Conservation (phyloP, 352 stramenopile genomes). For the Phytophthora fragariaefolia region DNA sequence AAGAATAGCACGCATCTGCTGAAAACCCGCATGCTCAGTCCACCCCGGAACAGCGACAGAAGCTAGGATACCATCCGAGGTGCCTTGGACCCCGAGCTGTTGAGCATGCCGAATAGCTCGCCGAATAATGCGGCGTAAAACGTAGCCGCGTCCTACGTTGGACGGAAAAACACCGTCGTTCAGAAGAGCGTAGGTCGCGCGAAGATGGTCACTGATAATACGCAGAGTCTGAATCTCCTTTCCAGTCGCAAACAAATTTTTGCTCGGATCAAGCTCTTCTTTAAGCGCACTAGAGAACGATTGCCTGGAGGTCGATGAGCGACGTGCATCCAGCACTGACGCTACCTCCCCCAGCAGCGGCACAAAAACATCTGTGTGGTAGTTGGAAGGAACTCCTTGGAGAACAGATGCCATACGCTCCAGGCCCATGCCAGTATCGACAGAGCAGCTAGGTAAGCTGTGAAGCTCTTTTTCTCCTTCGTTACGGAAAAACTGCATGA, state of each 20-base stretch:
- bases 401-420: constrained; percentile 96
- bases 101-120: constrained; percentile 82
- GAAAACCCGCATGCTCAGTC: constrained; percentile 39
- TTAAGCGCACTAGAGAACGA: constrained; percentile 51
- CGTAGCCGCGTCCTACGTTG: constrained; percentile 96
- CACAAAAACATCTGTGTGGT: constrained; percentile 97
- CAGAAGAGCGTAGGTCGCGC: constrained; percentile 94
- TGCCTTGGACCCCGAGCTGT: constrained; percentile 55
- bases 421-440: constrained; percentile 98
- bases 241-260: constrained; percentile 52
- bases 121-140: constrained; percentile 95
- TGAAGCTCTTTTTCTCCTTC: constrained; percentile 76
- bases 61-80: constrained; percentile 44
- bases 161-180: constrained; percentile 95
- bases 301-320: constrained; percentile 10
- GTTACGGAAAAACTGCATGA: constrained; percentile 97
- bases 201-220: constrained; percentile 96
- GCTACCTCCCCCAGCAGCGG: constrained; percentile 80
- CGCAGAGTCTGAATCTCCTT: constrained; percentile 74
- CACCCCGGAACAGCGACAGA: constrained; percentile 59
- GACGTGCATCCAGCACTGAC: constrained; percentile 49
- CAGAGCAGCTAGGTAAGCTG: constrained; percentile 90
- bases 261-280: constrained; percentile 52
- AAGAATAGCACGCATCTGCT: constrained; percentile 73
- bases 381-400: constrained; percentile 95